Evolutionary conservation across 345 rosid genomes (phyloP), one percentile per base, ranked within the genome.

Genomic region (Crucihimalaya himalaica): DNA sequence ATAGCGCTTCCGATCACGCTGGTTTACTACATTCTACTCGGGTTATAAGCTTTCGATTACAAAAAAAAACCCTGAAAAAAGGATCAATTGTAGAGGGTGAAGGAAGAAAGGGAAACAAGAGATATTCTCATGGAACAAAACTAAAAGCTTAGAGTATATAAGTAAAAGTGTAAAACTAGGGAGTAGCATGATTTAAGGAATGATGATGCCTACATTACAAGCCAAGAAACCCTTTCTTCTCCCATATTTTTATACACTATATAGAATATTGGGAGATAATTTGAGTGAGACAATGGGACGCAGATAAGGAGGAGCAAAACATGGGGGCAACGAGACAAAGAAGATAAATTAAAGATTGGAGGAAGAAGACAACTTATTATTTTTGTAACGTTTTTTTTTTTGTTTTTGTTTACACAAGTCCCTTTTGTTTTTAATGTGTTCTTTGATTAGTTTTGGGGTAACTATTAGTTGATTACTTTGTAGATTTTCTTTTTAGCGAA

Each of bases 1-100:
- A 85, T 94, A 69, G 99, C 99, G 1, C 84, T 94, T 72, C 99
- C 99, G 2, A 88, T 94, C 32, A 89, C 99, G 2, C 90, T 94
- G 0, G 88, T 89, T 69, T 94, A 94, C 90, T 94, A 94, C 86
- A 84, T 94, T 79, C 66, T 92, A 59, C 71, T 94, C 68, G 99
- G 97, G 50, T 72, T 94, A 52, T 89, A 86, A 87, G 61, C 70
- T 34, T 52, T 40, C 1, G 47, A 58, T 46, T 18, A 10, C 14
- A 11, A n/a, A 21, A 46, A 11, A n/a, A 21, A 46, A 47, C n/a
- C 42, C 16, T 21, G 14, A 13, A 27, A 66, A 40, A 18, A 11
- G 45, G 68, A 29, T 61, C 31, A 43, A 68, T 12, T 43, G 20
- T 68, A 52, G 68, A 48, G n/a, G 57, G 54, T n/a, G 42, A 31